phyloP scores from a whole-genome alignment of 148 eudicot genomes.

The Diospyros kaki region DNA sequence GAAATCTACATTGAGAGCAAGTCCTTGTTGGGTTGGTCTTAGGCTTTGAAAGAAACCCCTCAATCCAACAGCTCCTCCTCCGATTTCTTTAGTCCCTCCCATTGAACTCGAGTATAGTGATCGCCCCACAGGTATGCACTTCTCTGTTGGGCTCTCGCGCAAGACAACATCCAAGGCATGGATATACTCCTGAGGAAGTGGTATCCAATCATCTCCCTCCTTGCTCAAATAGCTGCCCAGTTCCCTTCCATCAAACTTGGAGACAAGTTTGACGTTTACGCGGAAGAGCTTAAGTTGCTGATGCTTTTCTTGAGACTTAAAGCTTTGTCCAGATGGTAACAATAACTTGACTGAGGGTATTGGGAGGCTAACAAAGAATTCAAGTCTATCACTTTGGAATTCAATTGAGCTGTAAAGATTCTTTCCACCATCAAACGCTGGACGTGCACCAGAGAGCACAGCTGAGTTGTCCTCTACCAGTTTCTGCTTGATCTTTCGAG shows the following conservation, averaged over 20 bases:
- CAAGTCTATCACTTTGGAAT: constrained; percentile 63
- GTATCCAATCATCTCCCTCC: constrained; percentile 46
- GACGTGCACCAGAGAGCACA: constrained; percentile 52
- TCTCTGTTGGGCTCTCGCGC: constrained; percentile 67
- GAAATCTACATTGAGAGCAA: constrained; percentile 80
- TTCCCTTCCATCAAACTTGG: constrained; percentile 65
- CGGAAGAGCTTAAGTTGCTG: constrained; percentile 45
- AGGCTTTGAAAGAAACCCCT: constrained; percentile 91
- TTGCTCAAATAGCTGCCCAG: constrained; percentile 53
- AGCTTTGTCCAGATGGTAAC: constrained; percentile 11
- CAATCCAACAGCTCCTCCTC: constrained; percentile 82
- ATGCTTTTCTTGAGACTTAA: constrained; percentile 14
- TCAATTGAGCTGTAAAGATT: constrained; percentile 75
- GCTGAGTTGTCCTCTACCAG: constrained; percentile 53
- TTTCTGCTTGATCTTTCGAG: constrained; percentile 59
- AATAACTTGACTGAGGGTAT: constrained; percentile 25
- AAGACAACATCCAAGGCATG: constrained; percentile 90
- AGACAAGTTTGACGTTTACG: constrained; percentile 71
- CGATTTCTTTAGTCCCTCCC: constrained; percentile 75
- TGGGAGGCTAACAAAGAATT: constrained; percentile 68
- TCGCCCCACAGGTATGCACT: constrained; percentile 57
- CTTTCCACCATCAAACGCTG: constrained; percentile 80
- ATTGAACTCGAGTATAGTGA: constrained; percentile 71
- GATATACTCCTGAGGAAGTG: constrained; percentile 85
- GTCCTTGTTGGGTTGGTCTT: constrained; percentile 92